Base-by-base conservation (phyloP, 1,284 basidiomycete genomes). In the Rhodotorula sp. region DNA sequence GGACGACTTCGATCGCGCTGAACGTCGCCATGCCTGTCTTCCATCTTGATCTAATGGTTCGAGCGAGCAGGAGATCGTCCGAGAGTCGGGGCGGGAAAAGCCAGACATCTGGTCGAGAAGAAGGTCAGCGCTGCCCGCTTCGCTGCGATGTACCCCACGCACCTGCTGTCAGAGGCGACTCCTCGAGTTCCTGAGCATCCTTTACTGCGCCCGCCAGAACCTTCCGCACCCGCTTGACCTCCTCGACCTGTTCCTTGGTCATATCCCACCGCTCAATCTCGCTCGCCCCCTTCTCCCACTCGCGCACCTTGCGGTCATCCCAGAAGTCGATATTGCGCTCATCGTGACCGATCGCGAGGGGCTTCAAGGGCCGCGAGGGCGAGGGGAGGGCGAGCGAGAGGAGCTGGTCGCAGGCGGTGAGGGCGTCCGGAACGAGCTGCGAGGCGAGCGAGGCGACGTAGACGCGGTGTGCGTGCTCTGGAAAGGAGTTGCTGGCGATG, bases 271-370 rank as follows among this genome's bases (percentile, higher is more conserved):
- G 51, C 11, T 66, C 68, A 44, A 44, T 24, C 47, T 53, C 34
- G 13, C 26, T 18, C 30, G 13, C 37, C 22, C 58, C n/a, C 53
- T 54, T 26, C 18, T 59, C 46, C 59, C 53, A 51, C 22, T 64
- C 62, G 11, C 16, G 16, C 28, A 50, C 16, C 26, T 44, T 18
- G 2, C 55, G 50, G 26, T 47, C 55, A 57, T 68, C 69, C 63
- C 66, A 68, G 30, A 68, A 68, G 37, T 68, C 66, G 57, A 67
- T 44, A 13, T 59, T 64, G 55, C 44, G 57, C 40, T 62, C 53
- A 24, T 28, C 34, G 56, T 65, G 64, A 8, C 52, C 53, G 46
- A 28, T 9, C 5, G 37, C 7, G 47, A 64, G 48, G 10, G 34
- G 34, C 13, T 28, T 15, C 20, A 28, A 28, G 6, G 37, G 37